These are phyloP conservation scores for Tagetes patula DNA, from an alignment of 129 eudicot species.

Conservation along the genomic window DNA sequence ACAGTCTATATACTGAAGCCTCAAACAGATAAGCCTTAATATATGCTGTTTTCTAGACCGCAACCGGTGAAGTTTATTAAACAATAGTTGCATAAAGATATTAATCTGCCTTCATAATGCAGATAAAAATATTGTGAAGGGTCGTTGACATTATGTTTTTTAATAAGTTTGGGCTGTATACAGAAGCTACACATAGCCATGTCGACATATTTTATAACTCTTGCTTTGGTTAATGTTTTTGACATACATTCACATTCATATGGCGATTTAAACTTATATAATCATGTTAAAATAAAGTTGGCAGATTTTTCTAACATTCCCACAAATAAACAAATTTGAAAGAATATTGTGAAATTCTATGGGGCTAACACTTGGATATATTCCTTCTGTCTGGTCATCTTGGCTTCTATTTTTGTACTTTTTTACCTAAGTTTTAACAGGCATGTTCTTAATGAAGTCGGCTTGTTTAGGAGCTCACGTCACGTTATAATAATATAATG, in stretches of 20 bases:
- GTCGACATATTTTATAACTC: not conserved
- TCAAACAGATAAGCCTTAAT: not conserved
- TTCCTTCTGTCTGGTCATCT: not conserved
- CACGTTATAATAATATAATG: too few relatives aligned
- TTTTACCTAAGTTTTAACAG: not conserved
- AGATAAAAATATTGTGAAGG: constrained; percentile 14
- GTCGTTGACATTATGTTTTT: constrained; percentile 25
- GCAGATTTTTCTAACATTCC: not conserved
- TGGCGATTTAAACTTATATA: not conserved
- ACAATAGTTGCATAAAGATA: constrained; percentile 20
- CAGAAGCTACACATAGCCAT: constrained; percentile 27
- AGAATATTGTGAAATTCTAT: not conserved
- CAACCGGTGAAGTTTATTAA: constrained; percentile 28
- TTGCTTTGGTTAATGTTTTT: too few relatives aligned
- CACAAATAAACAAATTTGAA: constrained; percentile 9
- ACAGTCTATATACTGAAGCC: constrained; percentile 23
- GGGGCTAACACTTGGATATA: constrained; percentile 5
- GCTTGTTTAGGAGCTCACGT: not conserved
- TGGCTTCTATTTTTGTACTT: not conserved
- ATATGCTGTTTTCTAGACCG: not conserved
- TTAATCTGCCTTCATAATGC: constrained; percentile 19
- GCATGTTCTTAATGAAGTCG: not conserved
- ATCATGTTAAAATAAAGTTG: not conserved
- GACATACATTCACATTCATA: not conserved
- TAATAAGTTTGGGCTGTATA: constrained; percentile 1